phyloP scores from a whole-genome alignment of 257 asterid genomes.

The Primulina eburnea region DNA sequence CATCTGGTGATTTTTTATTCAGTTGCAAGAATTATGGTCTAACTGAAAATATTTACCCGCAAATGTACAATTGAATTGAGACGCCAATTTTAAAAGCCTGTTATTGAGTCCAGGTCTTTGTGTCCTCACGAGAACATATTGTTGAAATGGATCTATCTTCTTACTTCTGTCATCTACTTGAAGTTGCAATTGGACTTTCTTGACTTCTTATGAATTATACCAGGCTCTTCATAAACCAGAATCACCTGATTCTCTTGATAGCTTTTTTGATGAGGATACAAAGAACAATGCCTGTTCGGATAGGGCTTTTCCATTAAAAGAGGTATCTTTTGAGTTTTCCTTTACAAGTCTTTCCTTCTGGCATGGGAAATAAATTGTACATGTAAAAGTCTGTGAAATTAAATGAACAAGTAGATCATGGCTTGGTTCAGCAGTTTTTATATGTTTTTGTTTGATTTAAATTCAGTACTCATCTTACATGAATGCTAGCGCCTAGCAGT shows the following conservation, averaged over 20 bases:
- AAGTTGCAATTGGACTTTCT: conserved; percentile 18
- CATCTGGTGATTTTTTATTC: conserved; percentile 28
- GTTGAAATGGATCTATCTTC: neutral
- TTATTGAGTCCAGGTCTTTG: conserved; percentile 6
- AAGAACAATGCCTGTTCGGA: conserved; percentile 25
- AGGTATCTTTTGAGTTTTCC: conserved; percentile 38
- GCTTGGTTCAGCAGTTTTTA: conserved; percentile 5
- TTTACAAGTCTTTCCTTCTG: conserved; percentile 12
- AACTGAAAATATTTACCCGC: conserved; percentile 28
- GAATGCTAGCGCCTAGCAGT: too few relatives aligned
- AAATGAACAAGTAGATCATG: conserved; percentile 16
- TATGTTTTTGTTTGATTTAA: too few relatives aligned
- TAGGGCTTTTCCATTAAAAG: conserved; percentile 37
- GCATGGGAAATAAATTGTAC: conserved; percentile 3
- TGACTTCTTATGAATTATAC: conserved; percentile 20
- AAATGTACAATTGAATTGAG: conserved; percentile 28
- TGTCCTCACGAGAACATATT: conserved; percentile 1
- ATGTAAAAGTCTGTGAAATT: neutral
- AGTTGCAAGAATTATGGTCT: conserved; percentile 20
- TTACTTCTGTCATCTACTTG: conserved; percentile 2
- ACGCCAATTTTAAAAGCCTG: conserved; percentile 11
- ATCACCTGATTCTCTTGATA: conserved; percentile 51
- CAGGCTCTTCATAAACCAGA: conserved; percentile 49
- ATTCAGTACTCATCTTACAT: too few relatives aligned
- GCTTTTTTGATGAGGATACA: conserved; percentile 40